A percentile compares a stretch with the other conserved stretches of the same genome.
Evolutionary conservation across 2,329 filamentous ascomycete genomes (phyloP).

Genomic region (Cordyceps cicadae): DNA sequence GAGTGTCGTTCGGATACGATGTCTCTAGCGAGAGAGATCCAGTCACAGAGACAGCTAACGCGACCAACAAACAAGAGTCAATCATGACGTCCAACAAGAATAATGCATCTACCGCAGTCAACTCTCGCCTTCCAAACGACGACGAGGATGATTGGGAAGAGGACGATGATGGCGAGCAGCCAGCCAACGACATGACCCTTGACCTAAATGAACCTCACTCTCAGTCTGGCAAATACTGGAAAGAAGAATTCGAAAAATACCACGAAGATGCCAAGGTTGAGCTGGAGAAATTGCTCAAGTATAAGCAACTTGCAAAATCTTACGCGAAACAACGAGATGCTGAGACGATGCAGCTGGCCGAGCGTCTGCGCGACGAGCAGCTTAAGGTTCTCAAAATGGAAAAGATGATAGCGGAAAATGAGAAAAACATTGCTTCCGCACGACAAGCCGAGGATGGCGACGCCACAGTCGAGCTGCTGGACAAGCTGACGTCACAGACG

Average conservation of each 20-base stretch:
- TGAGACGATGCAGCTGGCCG: constrained; percentile 57
- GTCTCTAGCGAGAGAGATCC: constrained; percentile 32
- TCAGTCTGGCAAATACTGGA: constrained; percentile 72
- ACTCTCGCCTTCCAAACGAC: neutral
- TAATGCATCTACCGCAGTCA: neutral
- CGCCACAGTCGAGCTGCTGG: constrained; percentile 38
- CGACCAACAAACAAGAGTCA: constrained; percentile 22
- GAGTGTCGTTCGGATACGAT: constrained; percentile 56
- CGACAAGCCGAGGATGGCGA: constrained; percentile 23
- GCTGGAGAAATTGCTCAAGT: constrained; percentile 69
- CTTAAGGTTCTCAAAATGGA: constrained; percentile 58
- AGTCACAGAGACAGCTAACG: constrained; percentile 26
- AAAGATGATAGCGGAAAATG: constrained; percentile 50
- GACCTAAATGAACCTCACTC: constrained; percentile 68
- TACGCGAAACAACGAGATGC: constrained; percentile 71
- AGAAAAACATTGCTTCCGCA: constrained; percentile 41
- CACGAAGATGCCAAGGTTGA: constrained; percentile 63
- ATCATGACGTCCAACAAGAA: neutral
- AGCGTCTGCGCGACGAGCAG: constrained; percentile 60
- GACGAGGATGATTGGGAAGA: constrained; percentile 46
- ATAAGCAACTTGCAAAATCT: constrained; percentile 71
- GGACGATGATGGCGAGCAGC: constrained; percentile 35
- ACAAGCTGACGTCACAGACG: constrained; percentile 50
- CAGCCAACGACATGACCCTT: constrained; percentile 55
- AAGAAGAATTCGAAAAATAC: constrained; percentile 66